phyloP scores from a whole-genome alignment of 805 yeast genomes.

The Allodekkera sacchari region DNA sequence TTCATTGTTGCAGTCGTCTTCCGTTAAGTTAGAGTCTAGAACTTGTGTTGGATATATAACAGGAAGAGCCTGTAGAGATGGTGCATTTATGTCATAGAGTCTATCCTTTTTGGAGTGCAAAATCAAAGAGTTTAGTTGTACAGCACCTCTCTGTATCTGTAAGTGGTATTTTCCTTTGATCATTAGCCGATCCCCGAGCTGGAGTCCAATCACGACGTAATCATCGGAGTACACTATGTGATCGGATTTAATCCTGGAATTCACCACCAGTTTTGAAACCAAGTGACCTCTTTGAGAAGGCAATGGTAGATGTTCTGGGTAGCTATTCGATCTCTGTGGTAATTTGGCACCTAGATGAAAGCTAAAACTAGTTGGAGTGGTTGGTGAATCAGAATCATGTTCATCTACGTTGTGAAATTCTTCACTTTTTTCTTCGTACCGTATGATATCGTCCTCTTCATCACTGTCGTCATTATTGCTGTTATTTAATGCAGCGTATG shows the following conservation, averaged over 20 bases:
- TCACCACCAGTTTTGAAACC: not conserved
- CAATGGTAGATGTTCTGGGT: no score
- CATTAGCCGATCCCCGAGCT: constrained; percentile 32
- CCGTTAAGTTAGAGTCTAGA: constrained; percentile 19
- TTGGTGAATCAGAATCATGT: no score
- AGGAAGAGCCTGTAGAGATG: constrained; percentile 32
- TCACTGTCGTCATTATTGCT: constrained; percentile 10
- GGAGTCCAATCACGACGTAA: constrained; percentile 34
- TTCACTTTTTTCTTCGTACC: constrained; percentile 7
- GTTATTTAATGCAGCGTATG: constrained; percentile 26
- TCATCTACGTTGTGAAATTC: no score
- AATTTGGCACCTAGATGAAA: no score
- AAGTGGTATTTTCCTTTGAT: constrained; percentile 40
- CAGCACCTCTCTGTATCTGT: constrained; percentile 38
- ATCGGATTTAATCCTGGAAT: not conserved
- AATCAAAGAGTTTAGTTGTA: constrained; percentile 32
- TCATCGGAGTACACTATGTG: not conserved
- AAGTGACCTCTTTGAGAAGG: no score
- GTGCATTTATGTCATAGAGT: constrained; percentile 21
- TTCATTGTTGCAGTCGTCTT: constrained; percentile 20
- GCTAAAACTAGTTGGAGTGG: no score
- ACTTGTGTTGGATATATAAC: constrained; percentile 35
- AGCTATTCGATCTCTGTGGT: no score
- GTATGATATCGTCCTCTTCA: constrained; percentile 7
- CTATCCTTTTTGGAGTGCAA: constrained; percentile 20